Evolutionary conservation across 306 rosid species (phyloP).

Genomic region (Trifolium fragiferum): DNA sequence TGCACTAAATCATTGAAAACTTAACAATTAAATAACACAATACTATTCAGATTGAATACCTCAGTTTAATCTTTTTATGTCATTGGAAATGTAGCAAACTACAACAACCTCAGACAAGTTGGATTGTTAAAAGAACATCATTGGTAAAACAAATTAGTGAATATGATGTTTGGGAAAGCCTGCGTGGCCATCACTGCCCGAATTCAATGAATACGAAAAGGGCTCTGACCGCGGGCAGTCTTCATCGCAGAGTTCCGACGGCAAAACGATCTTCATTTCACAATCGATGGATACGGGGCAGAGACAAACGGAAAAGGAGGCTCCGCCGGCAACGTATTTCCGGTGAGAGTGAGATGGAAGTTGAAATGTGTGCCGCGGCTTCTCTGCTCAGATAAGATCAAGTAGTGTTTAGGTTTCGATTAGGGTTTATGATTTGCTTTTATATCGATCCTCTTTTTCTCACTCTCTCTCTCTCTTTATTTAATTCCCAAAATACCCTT

Average conservation of each 20-base stretch:
- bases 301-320: slow-evolving; percentile 26
- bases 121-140: slow-evolving; percentile 49
- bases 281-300: neutral
- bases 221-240: slow-evolving; percentile 60
- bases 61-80: slow-evolving; percentile 34
- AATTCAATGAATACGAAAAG: neutral
- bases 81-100: slow-evolving; percentile 48
- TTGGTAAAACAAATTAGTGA: neutral
- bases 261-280: neutral
- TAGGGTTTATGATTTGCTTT: slow-evolving; percentile 35
- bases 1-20: neutral
- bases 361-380: slow-evolving; percentile 1
- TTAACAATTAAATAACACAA: neutral
- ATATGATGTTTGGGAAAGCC: slow-evolving; percentile 31
- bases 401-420: slow-evolving; percentile 29
- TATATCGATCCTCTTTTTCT: neutral
- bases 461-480: neutral
- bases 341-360: neutral
- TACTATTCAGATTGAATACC: neutral
- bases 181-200: slow-evolving; percentile 52
- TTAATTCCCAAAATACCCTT: slow-evolving; percentile 33
- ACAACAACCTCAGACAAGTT: slow-evolving; percentile 53
- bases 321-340: slow-evolving; percentile 24
- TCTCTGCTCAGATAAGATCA: slow-evolving; percentile 58
- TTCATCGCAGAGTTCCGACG: slow-evolving; percentile 48